Percentiles rank a stretch among this genome's conserved stretches.
phyloP scores from a whole-genome alignment of 495 filamentous ascomycete species.

The Cudoniella acicularis region DNA sequence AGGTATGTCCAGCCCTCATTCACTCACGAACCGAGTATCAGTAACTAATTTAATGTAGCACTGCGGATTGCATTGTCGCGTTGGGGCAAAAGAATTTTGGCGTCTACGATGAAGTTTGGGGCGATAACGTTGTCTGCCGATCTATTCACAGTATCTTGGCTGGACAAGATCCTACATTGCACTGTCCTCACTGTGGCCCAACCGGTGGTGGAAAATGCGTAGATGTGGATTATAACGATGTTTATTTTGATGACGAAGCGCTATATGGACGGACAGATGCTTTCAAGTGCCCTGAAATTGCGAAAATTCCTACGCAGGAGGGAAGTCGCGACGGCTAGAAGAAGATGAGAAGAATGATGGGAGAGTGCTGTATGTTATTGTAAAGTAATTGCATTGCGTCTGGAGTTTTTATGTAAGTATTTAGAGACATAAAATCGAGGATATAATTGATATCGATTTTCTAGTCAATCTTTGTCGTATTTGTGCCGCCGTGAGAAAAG shows the following conservation, averaged over 20 bases:
- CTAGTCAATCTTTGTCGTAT: too few species aligned
- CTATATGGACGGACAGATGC: not conserved
- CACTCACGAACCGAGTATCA: not conserved
- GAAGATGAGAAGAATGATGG: not conserved
- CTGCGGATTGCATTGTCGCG: not conserved
- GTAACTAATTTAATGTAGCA: not conserved
- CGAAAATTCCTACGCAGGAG: not conserved
- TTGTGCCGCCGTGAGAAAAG: too few species aligned
- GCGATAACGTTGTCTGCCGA: constrained; percentile 13
- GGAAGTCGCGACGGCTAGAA: not conserved
- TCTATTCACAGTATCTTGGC: constrained; percentile 3
- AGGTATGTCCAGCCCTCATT: not conserved
- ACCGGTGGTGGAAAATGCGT: constrained; percentile 8
- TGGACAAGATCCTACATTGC: not conserved
- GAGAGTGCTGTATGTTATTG: not conserved
- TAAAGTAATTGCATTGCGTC: too few species aligned
- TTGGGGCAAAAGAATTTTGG: constrained; percentile 2
- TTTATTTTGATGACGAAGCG: constrained; percentile 2
- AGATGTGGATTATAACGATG: constrained; percentile 1
- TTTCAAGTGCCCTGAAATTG: not conserved
- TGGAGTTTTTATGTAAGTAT: too few species aligned
- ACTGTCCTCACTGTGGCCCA: constrained; percentile 8
- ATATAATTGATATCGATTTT: too few species aligned
- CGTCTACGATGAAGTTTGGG: constrained; percentile 11
- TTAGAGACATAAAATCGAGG: too few species aligned